Conservation (phyloP, 2,329 filamentous ascomycete genomes). For the Metarhizium brunneum region DNA sequence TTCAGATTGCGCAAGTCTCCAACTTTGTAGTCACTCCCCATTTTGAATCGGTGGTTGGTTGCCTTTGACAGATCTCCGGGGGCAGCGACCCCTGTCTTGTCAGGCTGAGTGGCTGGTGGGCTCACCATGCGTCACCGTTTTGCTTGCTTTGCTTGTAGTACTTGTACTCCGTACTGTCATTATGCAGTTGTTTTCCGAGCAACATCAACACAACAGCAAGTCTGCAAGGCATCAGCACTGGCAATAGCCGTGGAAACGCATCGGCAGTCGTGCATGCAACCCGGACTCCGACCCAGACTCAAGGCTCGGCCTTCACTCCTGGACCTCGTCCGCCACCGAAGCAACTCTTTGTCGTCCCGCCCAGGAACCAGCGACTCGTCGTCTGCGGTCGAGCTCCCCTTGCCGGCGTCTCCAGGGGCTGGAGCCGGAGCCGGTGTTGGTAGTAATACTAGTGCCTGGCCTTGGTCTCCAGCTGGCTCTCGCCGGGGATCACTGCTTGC, state of each 20-base stretch:
- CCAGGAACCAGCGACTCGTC: background rate
- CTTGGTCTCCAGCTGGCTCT: background rate
- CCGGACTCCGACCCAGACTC: constrained; percentile 40
- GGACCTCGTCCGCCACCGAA: constrained; percentile 35
- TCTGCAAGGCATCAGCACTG: background rate
- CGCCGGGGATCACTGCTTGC: background rate
- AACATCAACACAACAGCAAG: background rate
- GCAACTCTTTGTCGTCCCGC: constrained; percentile 12
- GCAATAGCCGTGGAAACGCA: background rate
- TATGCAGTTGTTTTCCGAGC: background rate
- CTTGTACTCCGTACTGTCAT: background rate
- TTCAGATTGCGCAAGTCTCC: background rate
- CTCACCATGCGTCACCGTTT: background rate
- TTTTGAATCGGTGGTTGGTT: too few relatives aligned
- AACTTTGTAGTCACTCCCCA: background rate
- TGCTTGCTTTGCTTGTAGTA: background rate
- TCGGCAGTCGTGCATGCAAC: constrained; percentile 32
- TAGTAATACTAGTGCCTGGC: background rate
- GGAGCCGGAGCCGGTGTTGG: background rate
- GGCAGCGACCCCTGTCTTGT: background rate
- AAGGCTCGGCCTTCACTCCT: constrained; percentile 44
- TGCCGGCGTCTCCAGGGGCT: constrained; percentile 4
- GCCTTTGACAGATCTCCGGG: too few relatives aligned
- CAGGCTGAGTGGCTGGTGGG: background rate
- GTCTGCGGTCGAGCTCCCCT: constrained; percentile 2